These are phyloP conservation scores for Ustilago vetiveriae DNA, from an alignment of 1,284 basidiomycete species.

Conservation along the genomic window DNA sequence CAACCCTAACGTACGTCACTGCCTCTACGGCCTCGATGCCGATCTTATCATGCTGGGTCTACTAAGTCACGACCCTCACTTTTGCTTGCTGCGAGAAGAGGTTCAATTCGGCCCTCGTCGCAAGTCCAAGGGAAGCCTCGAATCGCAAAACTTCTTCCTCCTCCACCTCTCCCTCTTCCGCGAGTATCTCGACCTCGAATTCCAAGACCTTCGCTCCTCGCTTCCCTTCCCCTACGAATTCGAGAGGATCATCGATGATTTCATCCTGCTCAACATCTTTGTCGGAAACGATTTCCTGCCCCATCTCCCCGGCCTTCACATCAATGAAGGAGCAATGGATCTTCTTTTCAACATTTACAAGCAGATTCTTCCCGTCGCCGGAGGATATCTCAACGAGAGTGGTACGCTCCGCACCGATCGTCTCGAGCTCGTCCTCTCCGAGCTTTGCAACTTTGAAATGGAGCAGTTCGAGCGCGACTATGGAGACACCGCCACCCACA, in stretches of 20 bases:
- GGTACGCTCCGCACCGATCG: slow-evolving; percentile 83
- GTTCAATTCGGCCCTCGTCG: slow-evolving; percentile 90
- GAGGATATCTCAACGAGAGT: slow-evolving; percentile 91
- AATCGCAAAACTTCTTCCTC: slow-evolving; percentile 91
- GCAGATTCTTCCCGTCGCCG: slow-evolving; percentile 82
- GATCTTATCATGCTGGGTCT: slow-evolving; percentile 98
- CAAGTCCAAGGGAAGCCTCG: slow-evolving; percentile 76
- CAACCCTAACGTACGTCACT: slow-evolving; percentile 92
- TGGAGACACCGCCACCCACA: slow-evolving; percentile 75
- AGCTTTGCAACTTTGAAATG: slow-evolving; percentile 85
- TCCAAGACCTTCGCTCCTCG: slow-evolving; percentile 70
- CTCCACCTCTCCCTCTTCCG: slow-evolving; percentile 93
- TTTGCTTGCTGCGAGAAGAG: slow-evolving; percentile 95
- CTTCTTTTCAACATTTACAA: slow-evolving; percentile 94
- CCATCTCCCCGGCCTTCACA: slow-evolving; percentile 94
- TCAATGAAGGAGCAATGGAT: slow-evolving; percentile 95
- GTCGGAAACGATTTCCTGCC: slow-evolving; percentile 98
- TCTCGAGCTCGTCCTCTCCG: slow-evolving; percentile 85
- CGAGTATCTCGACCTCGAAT: slow-evolving; percentile 96
- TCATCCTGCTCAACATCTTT: slow-evolving; percentile 93
- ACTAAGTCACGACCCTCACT: slow-evolving; percentile 97
- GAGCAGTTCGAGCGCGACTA: slow-evolving; percentile 91
- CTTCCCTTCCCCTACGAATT: slow-evolving; percentile 78
- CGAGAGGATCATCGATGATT: slow-evolving; percentile 96
- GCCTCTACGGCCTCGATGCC: slow-evolving; percentile 96